Evolutionary conservation across 2,329 filamentous ascomycete species (phyloP).

Genomic region (Monilinia vaccinii-corymbosi): DNA sequence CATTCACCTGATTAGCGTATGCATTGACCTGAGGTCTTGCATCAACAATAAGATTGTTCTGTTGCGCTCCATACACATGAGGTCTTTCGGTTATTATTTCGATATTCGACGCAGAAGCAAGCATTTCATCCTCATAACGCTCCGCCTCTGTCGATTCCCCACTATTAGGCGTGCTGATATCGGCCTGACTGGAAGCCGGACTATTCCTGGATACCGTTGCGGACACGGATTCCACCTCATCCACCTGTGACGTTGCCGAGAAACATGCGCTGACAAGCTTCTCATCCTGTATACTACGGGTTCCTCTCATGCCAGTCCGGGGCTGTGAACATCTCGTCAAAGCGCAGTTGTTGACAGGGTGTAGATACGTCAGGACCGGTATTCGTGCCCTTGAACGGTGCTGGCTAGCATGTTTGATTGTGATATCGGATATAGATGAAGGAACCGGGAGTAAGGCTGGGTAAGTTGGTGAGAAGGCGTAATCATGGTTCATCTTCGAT

Average conservation of each 20-base stretch:
- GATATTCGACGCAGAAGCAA: conserved; percentile 38
- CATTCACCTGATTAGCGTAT: conserved; percentile 85
- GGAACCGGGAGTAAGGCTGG: conserved; percentile 79
- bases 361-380: conserved; percentile 86
- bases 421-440: conserved; percentile 87
- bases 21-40: conserved; percentile 91
- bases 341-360: conserved; percentile 92
- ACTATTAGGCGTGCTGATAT: conserved; percentile 31
- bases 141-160: conserved; percentile 53
- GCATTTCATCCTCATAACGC: conserved; percentile 58
- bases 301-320: conserved; percentile 73
- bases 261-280: conserved; percentile 90
- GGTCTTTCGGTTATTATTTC: conserved; percentile 48
- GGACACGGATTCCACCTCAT: conserved; percentile 22
- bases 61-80: conserved; percentile 80
- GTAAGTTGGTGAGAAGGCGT: conserved; percentile 87
- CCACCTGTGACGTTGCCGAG: conserved; percentile 43
- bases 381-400: conserved; percentile 87
- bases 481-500: conserved; percentile 82
- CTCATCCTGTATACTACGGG: conserved; percentile 92
- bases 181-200: conserved; percentile 42
- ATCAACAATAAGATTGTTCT: conserved; percentile 91
- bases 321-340: conserved; percentile 94
- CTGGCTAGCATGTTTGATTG: conserved; percentile 81
- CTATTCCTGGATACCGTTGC: conserved; percentile 29